Evolutionary conservation across 331 rosid genomes (phyloP), one percentile per base, ranked within the genome.

Genomic region (Rosa hybrid): DNA sequence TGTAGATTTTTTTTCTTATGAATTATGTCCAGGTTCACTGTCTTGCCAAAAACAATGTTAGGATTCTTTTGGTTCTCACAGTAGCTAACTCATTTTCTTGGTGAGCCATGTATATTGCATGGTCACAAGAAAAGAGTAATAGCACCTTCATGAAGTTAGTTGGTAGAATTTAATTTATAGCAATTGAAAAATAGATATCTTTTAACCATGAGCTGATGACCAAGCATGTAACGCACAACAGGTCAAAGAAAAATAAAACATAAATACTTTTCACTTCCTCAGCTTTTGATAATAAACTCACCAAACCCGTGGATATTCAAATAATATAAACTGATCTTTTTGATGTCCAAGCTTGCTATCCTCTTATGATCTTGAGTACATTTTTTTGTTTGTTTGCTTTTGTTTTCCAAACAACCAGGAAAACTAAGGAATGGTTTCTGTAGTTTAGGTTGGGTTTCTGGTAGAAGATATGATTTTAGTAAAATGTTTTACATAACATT

Each of bases 1-100:
- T 45, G n/a, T 23, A 59, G 21, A 75, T 38, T 74, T 56, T 76
- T 60, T 18, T 76, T 44, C 44, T 44, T 0, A 16, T 18, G 59
- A 39, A 25, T n/a, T 45, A 62, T 45, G 60, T 45, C 49, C 59
- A 2, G 54, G 59, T 59, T 59, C 65, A n/a, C 69, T 57, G 42
- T 75, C 70, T 14, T 75, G 54, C 44, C 56, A 39, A 20, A 56
- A 59, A 7, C 25, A 75, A 39, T 41, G 12, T 27, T 65, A 30
- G 39, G 71, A 34, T 65, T 30, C 20, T 65, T 16, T 34, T 64
- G 17, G 38, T 60, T 64, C 42, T 64, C 20, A 13, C 11, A 34
- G 45, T 30, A 34, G 71, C 70, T 27, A 25, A 64, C 5, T 9
- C 78, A 54, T 74, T 56, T 38, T n/a, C 53, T 74, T 73, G 48